Evolutionary conservation across 768 basidiomycete genomes (phyloP), one percentile per base, ranked within the genome.

Genomic region (Crassisporium funariophilum): DNA sequence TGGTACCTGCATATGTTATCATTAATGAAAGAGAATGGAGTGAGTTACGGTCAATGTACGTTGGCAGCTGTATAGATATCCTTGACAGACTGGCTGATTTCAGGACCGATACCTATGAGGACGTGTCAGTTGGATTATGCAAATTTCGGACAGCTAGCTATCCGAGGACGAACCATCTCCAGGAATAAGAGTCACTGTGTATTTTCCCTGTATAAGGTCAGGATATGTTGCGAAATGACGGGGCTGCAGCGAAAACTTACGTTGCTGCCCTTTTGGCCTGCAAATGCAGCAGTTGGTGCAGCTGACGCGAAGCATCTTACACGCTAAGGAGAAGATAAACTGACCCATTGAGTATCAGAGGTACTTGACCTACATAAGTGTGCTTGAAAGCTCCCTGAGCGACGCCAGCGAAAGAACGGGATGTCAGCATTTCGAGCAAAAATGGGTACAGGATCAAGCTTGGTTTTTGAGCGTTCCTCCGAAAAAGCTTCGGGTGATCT

Each of bases 81-180:
- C 73, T 95, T 97, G 62, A 99, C 85, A 54, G 94, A 87, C 77
- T 97, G 80, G 71, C 92, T 90, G 59, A 99, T 98, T 76, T 99
- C 97, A 27, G 97, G 95, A 35, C 97, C 97, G 75, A 99, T 99
- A 66, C 95, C 95, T 95, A 58, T 4, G 35, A 12, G 15, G 33
- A 55, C 50, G 46, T 55, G 51, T 56, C 44, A 58, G 38, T 44
- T 25, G 47, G 44, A 36, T 44, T 17, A 39, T n/a, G 21, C 22
- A 50, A 35, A 37, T 25, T 25, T 16, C 23, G 17, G 29, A 27
- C 7, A 38, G 22, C 19, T 27, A 11, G 22, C 11, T 17, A 16
- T 10, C 21, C 6, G 23, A 16, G 51, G 11, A 62, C 80, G 56
- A 48, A 95, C 95, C 95, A 65, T 98, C 95, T 65, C 95, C 95